Evolutionary conservation across 2,329 filamentous ascomycete species (phyloP).

Genomic region (Phaeosphaeria sp.): DNA sequence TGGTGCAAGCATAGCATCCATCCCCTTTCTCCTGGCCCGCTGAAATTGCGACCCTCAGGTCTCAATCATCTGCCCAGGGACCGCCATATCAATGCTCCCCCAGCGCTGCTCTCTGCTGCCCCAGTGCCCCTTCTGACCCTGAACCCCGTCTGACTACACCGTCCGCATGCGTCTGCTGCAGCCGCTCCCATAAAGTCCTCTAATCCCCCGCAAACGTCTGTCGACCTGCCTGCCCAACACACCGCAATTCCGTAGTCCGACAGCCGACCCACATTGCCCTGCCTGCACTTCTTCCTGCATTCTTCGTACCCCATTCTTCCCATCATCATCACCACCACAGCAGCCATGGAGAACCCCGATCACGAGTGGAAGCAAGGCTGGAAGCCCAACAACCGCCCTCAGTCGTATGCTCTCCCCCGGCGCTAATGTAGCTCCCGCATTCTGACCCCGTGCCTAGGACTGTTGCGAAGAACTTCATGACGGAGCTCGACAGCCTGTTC

Average conservation of each 20-base stretch:
- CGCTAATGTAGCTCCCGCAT: conserved; percentile 27
- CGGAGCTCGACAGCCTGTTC: conserved; percentile 87
- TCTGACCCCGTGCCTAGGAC: conserved; percentile 64
- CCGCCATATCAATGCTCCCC: conserved; percentile 35
- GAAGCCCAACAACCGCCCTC: conserved; percentile 80
- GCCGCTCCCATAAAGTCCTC: conserved; percentile 13
- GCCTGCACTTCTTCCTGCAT: background rate
- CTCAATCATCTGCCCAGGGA: conserved; percentile 19
- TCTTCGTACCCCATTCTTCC: conserved; percentile 7
- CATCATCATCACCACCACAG: conserved; percentile 19
- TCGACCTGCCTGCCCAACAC: conserved; percentile 9
- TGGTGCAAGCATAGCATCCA: conserved; percentile 12
- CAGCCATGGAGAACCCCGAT: conserved; percentile 55
- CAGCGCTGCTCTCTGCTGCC: conserved; percentile 12
- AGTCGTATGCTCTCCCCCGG: conserved; percentile 69
- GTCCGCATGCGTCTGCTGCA: conserved; percentile 26
- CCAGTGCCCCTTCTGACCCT: conserved; percentile 17
- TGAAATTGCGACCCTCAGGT: conserved; percentile 18
- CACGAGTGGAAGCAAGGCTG: conserved; percentile 65
- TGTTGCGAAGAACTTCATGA: conserved; percentile 85
- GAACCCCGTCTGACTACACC: conserved; percentile 32
- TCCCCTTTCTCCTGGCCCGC: conserved; percentile 35
- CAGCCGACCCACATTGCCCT: conserved; percentile 1
- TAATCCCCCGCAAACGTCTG: conserved; percentile 10
- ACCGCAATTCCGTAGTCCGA: background rate